Evolutionary conservation across 768 basidiomycete genomes (phyloP).

Genomic region (Paxillus ammoniavirescens): DNA sequence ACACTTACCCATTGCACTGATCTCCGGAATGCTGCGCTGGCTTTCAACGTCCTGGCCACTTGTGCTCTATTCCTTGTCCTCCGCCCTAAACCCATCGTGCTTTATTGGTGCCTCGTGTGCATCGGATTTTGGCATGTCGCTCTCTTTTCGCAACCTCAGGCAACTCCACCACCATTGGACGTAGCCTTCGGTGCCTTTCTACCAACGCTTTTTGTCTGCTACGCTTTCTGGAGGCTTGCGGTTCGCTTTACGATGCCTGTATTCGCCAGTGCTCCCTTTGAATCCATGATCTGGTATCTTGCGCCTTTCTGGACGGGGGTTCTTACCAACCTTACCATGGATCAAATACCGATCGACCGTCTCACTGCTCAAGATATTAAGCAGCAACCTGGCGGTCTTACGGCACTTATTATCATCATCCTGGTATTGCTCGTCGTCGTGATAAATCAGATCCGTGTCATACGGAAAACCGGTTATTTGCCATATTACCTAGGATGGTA

Average conservation of each 20-base stretch:
- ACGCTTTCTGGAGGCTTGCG: slow-evolving; percentile 76
- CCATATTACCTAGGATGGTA: slow-evolving; percentile 78
- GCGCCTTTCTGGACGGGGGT: slow-evolving; percentile 78
- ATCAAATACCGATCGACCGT: slow-evolving; percentile 72
- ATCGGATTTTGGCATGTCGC: slow-evolving; percentile 85
- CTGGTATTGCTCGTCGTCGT: slow-evolving; percentile 57
- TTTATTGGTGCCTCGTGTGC: slow-evolving; percentile 77
- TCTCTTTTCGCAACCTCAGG: slow-evolving; percentile 73
- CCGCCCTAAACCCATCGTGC: slow-evolving; percentile 64
- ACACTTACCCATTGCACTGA: slow-evolving; percentile 66
- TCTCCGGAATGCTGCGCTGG: slow-evolving; percentile 65
- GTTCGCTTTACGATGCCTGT: slow-evolving; percentile 72
- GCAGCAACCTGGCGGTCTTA: slow-evolving; percentile 64
- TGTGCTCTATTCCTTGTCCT: slow-evolving; percentile 69
- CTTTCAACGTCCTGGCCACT: slow-evolving; percentile 68
- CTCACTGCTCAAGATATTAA: slow-evolving; percentile 69
- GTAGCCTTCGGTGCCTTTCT: slow-evolving; percentile 77
- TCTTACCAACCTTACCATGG: slow-evolving; percentile 68
- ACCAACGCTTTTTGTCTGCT: slow-evolving; percentile 73
- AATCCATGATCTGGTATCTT: slow-evolving; percentile 72
- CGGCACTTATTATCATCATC: slow-evolving; percentile 65
- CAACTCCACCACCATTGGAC: slow-evolving; percentile 65
- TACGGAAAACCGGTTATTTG: slow-evolving; percentile 83
- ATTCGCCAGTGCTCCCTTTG: slow-evolving; percentile 67
- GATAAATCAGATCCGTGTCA: slow-evolving; percentile 77